A percentile compares a stretch with the other conserved stretches of the same genome.
Conservation (phyloP, 2,329 filamentous ascomycete genomes). For the Trichoderma asperellum region DNA sequence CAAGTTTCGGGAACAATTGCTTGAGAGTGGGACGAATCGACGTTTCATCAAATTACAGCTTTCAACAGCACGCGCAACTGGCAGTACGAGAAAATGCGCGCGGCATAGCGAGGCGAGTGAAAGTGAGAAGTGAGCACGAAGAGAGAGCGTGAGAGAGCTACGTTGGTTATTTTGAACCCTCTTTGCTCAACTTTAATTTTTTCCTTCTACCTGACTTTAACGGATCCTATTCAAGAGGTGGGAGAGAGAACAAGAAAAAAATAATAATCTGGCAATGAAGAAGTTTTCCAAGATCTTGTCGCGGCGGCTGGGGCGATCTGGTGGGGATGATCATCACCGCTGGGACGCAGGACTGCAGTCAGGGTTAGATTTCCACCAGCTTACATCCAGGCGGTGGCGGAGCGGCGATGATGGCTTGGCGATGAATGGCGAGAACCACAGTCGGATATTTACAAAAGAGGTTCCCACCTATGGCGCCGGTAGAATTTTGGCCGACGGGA, state of each 20-base stretch:
- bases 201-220: neutral
- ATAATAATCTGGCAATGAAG: slow-evolving; percentile 37
- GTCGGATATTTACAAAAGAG: slow-evolving; percentile 19
- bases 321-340: slow-evolving; percentile 27
- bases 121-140: slow-evolving; percentile 8
- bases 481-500: slow-evolving; percentile 39
- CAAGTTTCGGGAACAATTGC: neutral
- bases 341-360: slow-evolving; percentile 33
- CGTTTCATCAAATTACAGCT: neutral
- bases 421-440: slow-evolving; percentile 26
- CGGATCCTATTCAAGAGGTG: neutral
- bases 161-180: neutral
- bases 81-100: slow-evolving; percentile 14
- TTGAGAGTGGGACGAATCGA: neutral
- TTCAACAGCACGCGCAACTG: neutral
- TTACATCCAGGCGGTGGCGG: slow-evolving; percentile 35
- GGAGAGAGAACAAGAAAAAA: neutral
- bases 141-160: neutral
- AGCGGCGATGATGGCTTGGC: slow-evolving; percentile 30
- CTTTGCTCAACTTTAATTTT: neutral
- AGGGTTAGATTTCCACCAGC: slow-evolving; percentile 43
- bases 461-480: slow-evolving; percentile 34
- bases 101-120: neutral
- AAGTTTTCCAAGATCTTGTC: slow-evolving; percentile 45
- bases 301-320: slow-evolving; percentile 39